These are phyloP conservation scores for Cladobotryum mycophilum DNA, from an alignment of 2,329 filamentous ascomycete genomes.

Conservation along the genomic window DNA sequence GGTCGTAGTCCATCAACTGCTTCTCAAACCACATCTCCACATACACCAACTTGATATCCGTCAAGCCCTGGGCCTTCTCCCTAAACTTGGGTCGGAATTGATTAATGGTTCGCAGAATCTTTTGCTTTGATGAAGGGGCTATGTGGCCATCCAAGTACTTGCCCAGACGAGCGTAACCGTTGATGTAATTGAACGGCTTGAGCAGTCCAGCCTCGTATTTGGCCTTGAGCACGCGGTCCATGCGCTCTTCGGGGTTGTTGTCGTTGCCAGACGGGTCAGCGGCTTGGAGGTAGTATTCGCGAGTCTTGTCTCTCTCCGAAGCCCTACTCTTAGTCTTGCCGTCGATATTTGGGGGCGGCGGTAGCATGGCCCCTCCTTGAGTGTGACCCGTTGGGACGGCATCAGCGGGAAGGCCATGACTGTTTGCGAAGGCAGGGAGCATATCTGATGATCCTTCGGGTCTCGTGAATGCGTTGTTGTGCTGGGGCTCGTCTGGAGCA, in stretches of 20 bases:
- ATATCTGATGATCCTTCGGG: conserved; percentile 38
- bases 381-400: conserved; percentile 17
- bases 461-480: conserved; percentile 38
- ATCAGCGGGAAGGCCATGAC: conserved; percentile 22
- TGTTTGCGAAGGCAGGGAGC: conserved; percentile 43
- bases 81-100: conserved; percentile 93
- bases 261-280: conserved; percentile 84
- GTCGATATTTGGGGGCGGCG: conserved; percentile 38
- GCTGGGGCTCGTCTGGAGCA: conserved; percentile 57
- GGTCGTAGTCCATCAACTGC: conserved; percentile 94
- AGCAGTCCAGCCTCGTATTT: conserved; percentile 94
- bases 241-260: conserved; percentile 83
- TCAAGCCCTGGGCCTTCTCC: conserved; percentile 86
- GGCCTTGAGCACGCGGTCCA: conserved; percentile 87
- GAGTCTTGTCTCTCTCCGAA: conserved; percentile 66
- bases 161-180: conserved; percentile 84
- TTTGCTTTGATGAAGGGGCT: conserved; percentile 73
- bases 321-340: conserved; percentile 54
- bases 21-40: conserved; percentile 99
- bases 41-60: conserved; percentile 86
- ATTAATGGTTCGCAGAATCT: conserved; percentile 86
- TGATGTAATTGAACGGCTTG: conserved; percentile 97
- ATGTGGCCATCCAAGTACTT: conserved; percentile 90
- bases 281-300: conserved; percentile 95
- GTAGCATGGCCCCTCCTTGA: conserved; percentile 38